Percentiles rank a stretch among this genome's conserved stretches.
These are phyloP conservation scores for Calonectria crousiana DNA, from an alignment of 2,329 filamentous ascomycete genomes.

Conservation along the genomic window DNA sequence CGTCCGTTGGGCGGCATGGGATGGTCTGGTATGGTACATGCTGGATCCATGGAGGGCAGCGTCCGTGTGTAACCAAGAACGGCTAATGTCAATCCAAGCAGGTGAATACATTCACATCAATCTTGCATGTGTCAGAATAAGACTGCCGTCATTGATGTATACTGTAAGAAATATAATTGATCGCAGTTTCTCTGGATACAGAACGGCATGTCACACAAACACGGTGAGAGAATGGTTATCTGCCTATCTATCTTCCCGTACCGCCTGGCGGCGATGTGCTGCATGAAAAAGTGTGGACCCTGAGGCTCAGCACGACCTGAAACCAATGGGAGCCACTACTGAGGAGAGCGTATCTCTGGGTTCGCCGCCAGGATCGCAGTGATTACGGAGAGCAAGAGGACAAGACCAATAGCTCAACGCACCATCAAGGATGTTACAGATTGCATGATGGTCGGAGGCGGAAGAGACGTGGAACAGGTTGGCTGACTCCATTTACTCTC, in stretches of 20 bases:
- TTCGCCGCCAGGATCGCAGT: conserved; percentile 17
- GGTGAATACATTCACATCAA: conserved; percentile 8
- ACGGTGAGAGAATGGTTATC: background rate
- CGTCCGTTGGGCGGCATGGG: background rate
- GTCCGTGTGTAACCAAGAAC: conserved; percentile 10
- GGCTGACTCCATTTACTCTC: background rate
- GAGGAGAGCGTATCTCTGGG: conserved; percentile 11
- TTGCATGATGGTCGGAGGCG: background rate
- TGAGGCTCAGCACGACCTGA: conserved; percentile 38
- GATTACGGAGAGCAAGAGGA: background rate
- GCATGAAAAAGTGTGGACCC: conserved; percentile 40
- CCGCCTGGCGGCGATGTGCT: conserved; percentile 38
- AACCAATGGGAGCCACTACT: conserved; percentile 35
- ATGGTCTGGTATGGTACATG: conserved; percentile 6
- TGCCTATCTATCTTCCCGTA: conserved; percentile 5
- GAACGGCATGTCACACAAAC: background rate
- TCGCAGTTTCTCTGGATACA: conserved; percentile 22
- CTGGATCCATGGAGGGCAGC: conserved; percentile 1
- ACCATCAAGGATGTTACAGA: conserved; percentile 21
- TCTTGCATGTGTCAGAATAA: background rate
- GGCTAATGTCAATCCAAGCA: conserved; percentile 9
- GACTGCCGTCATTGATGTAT: conserved; percentile 4
- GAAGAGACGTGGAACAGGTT: background rate
- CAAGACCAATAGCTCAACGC: background rate
- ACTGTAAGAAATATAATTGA: background rate